These are phyloP conservation scores for Geranium brycei DNA, from an alignment of 345 rosid species.

Conservation along the genomic window DNA sequence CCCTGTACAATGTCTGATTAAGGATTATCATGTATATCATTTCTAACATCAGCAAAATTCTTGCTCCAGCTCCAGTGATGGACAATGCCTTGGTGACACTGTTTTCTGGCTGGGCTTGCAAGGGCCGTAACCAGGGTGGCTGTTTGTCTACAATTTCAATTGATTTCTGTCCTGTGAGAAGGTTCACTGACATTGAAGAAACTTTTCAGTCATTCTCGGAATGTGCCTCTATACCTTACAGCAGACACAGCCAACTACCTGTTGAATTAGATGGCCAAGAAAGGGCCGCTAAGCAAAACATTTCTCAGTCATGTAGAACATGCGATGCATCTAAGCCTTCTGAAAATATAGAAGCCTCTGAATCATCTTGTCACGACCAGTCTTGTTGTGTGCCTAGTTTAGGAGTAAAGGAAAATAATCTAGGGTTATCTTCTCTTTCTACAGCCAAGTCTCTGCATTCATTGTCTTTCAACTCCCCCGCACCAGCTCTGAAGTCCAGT, in stretches of 20 bases:
- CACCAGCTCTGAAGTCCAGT: slow-evolving; percentile 73
- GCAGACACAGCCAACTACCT: slow-evolving; percentile 11
- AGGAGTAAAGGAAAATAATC: slow-evolving; percentile 51
- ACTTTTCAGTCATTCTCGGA: slow-evolving; percentile 32
- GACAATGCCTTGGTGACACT: slow-evolving; percentile 71
- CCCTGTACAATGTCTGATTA: background rate
- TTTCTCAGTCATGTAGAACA: slow-evolving; percentile 21
- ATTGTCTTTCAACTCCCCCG: slow-evolving; percentile 47
- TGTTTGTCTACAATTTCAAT: slow-evolving; percentile 51
- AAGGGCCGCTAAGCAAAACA: slow-evolving; percentile 40
- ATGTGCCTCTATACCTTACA: slow-evolving; percentile 24
- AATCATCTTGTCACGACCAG: slow-evolving; percentile 30
- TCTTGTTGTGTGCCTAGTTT: slow-evolving; percentile 79
- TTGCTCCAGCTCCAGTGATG: slow-evolving; percentile 47
- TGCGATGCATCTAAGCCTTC: slow-evolving; percentile 14
- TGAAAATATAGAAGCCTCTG: slow-evolving; percentile 18
- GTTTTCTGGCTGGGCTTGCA: slow-evolving; percentile 94
- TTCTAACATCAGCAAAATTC: slow-evolving; percentile 9
- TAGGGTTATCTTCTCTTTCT: slow-evolving; percentile 56
- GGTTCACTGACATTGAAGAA: slow-evolving; percentile 46
- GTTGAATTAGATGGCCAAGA: slow-evolving; percentile 20
- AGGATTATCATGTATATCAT: slow-evolving; percentile 1
- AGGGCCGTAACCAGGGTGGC: slow-evolving; percentile 49
- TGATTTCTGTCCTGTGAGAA: slow-evolving; percentile 51
- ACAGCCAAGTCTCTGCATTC: slow-evolving; percentile 62